These are phyloP conservation scores for Suillus decipiens DNA, from an alignment of 768 basidiomycete species.

Conservation along the genomic window DNA sequence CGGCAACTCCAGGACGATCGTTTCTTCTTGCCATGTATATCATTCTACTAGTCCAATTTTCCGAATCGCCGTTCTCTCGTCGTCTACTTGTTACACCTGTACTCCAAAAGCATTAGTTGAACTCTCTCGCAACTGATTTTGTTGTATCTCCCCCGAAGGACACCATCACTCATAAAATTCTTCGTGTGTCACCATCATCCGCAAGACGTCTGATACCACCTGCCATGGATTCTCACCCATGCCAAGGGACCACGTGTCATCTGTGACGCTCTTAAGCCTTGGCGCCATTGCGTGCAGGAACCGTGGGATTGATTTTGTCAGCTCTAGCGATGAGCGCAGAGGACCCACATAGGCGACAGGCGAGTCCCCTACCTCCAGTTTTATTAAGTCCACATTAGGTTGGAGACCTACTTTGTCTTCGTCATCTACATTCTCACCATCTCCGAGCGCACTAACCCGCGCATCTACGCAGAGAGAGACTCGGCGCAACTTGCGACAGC, in stretches of 20 bases:
- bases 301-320: not conserved
- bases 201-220: not conserved
- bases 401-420: too few species aligned
- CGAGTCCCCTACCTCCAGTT: not conserved
- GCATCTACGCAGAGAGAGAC: not conserved
- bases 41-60: not conserved
- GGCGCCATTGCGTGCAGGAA: not conserved
- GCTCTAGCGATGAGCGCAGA: not conserved
- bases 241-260: not conserved
- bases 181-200: not conserved
- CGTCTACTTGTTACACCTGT: not conserved
- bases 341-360: not conserved
- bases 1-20: too few species aligned
- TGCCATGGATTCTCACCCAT: not conserved
- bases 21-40: not conserved
- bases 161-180: not conserved
- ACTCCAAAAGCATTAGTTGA: not conserved
- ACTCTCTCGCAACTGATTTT: not conserved
- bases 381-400: not conserved
- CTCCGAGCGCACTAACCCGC: not conserved
- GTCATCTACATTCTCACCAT: too few species aligned
- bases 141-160: not conserved
- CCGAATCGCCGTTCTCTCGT: not conserved
- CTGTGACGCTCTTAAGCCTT: not conserved
- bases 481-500: not conserved